Evolutionary conservation across 106 monocot genomes (phyloP).

Genomic region (Agapanthus africanus): DNA sequence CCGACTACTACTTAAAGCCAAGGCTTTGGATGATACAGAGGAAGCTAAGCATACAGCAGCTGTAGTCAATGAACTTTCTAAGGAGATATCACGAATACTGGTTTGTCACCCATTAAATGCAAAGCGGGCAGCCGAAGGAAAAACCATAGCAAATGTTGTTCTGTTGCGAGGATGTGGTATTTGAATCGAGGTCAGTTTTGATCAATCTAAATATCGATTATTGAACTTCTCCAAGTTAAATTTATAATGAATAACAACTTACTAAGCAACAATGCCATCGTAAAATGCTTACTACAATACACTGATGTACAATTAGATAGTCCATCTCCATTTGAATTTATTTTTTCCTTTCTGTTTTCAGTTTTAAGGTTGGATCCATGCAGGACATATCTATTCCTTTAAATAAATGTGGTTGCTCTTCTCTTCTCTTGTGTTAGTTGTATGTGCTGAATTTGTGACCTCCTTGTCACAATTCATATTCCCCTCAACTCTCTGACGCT

Average conservation of each 20-base stretch:
- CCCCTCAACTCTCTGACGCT: too few species aligned
- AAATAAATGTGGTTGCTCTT: too few species aligned
- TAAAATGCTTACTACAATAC: background rate
- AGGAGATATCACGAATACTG: constrained; percentile 73
- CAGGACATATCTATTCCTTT: too few species aligned
- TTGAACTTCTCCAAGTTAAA: background rate
- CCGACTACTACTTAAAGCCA: constrained; percentile 78
- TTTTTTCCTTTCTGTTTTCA: too few species aligned
- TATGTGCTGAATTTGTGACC: too few species aligned
- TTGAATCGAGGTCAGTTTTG: constrained; percentile 77
- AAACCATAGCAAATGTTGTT: constrained; percentile 91
- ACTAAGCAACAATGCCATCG: background rate
- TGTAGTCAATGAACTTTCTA: constrained; percentile 86
- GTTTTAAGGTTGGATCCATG: too few species aligned
- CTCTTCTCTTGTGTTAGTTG: too few species aligned
- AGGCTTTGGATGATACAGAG: constrained; percentile 77
- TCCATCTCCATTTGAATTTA: too few species aligned
- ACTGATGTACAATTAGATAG: too few species aligned
- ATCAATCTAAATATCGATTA: background rate
- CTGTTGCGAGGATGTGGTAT: constrained; percentile 94
- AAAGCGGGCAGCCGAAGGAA: constrained; percentile 68
- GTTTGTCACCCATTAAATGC: constrained; percentile 73
- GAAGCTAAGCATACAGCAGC: constrained; percentile 86
- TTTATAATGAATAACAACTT: too few species aligned
- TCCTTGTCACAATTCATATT: too few species aligned